Evolutionary conservation across 202 grass and related monocot species (phyloP).

Genomic region (Dendrocalamus latiflorus): DNA sequence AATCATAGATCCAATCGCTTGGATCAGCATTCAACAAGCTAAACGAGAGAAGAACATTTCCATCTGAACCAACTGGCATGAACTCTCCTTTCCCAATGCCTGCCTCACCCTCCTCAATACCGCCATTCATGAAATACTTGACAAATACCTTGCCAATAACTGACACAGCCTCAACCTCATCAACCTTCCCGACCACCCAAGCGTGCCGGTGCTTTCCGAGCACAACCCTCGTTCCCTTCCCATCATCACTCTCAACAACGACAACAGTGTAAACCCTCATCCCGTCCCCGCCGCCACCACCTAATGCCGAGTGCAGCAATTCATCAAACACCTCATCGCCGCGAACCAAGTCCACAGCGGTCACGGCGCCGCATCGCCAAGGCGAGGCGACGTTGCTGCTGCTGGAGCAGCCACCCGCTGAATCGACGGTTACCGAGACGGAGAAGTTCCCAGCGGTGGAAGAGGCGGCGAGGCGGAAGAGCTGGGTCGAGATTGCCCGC

Average conservation of each 20-base stretch:
- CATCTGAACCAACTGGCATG: conserved; percentile 87
- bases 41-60: conserved; percentile 74
- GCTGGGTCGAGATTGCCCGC: conserved; percentile 38
- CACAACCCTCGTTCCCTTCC: conserved; percentile 25
- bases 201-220: conserved; percentile 85
- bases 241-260: conserved; percentile 44
- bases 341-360: conserved; percentile 10
- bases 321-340: conserved; percentile 60
- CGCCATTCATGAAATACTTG: conserved; percentile 73
- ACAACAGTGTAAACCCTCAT: conserved; percentile 72
- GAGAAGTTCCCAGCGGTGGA: conserved; percentile 32
- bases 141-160: conserved; percentile 50
- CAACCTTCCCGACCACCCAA: conserved; percentile 56
- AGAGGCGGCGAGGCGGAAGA: background rate
- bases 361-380: conserved; percentile 48
- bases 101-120: conserved; percentile 41
- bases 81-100: conserved; percentile 68
- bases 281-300: conserved; percentile 3
- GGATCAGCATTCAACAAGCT: conserved; percentile 90
- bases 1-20: conserved; percentile 76
- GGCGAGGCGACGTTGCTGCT: background rate
- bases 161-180: conserved; percentile 34
- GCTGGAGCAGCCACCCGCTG: conserved; percentile 10
- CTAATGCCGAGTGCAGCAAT: conserved; percentile 52
- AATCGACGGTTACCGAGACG: conserved; percentile 64